Base-by-base conservation (phyloP, 805 yeast genomes). In the Saturnispora ahearnii region DNA sequence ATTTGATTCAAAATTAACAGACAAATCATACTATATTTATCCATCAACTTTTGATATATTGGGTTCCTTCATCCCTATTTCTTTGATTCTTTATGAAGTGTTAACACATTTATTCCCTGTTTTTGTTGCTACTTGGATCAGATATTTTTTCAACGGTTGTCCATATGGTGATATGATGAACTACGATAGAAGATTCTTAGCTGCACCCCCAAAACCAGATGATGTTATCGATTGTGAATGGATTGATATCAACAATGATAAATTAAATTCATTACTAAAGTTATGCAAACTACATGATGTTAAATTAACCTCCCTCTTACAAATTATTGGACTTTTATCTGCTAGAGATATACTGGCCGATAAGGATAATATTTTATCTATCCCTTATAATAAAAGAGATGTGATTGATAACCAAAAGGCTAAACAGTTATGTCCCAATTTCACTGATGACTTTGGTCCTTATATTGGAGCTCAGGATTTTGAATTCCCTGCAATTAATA, bases 371-470 rank as follows among this genome's bases (percentile, higher is more conserved):
- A 2, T 8, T 2, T 48, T 48, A 2, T 3, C 41, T 0, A 44
- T 61, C 29, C 63, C 66, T 1, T 55, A 53, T 5, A 54, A 61
- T 41, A 33, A 56, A 2, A 55, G 66, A 46, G 13, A 28, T 1
- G 12, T 21, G 0, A 48, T 53, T 5, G 33, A 45, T 26, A 28
- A 3, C 11, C 18, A 37, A 1, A 9, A 12, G n/a, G 33, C 47
- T n/a, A 10, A 24, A 41, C 3, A 18, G 11, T 7, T 22, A 5
- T 40, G 18, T 11, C 49, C 49, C 9, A 29, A 32, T 8, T 46
- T 46, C 18, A 34, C 34, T 24, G 47, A 29, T 26, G 47, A 45
- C 5, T 45, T 45, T 45, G 47, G 47, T 5, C 24, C 42, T 5
- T 34, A 22, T 21, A 11, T 45, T 37, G 47, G 47, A 3, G 22